Evolutionary conservation across 805 yeast genomes (phyloP), one percentile per base, ranked within the genome.

Genomic region (Teunomyces funiuensis): DNA sequence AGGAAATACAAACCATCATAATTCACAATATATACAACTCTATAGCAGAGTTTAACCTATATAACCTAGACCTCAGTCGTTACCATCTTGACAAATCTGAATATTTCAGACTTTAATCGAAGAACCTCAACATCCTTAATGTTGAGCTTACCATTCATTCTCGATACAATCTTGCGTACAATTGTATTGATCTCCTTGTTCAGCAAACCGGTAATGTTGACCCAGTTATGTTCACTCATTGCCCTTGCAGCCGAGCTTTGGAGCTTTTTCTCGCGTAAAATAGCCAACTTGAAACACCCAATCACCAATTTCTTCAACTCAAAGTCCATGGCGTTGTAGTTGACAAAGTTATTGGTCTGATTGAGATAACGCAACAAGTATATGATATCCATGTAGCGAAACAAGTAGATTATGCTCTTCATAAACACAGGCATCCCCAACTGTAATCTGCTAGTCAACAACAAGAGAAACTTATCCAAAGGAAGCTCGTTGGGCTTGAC

Each of bases 301-400:
- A 69, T 53, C 30, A 71, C 63, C 46, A 70, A 63, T 45, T 69
- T 66, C 47, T 60, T 63, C 38, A 69, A 55, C 17, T 64, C 65
- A 51, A 64, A 69, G 25, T 67, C 74, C 76, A 70, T 70, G 23
- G 65, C 72, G 33, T 60, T 68, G 51, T 65, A 67, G 49, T 65
- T 67, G 23, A 71, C 73, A 44, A 60, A 66, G 45, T 71, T 71
- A 46, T 71, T 71, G 20, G 73, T 63, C 49, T 71, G 76, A 45
- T 71, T 71, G 42, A 71, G 61, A 47, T 71, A 71, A 40, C 76
- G 54, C 44, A 71, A 63, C 41, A 71, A 60, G 51, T 71, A 71
- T 38, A 71, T 64, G 33, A 71, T 67, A 48, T 71, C 75, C 74
- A 71, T 71, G 50, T 71, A 71, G 40, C 76, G 58, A 56, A 71